Percentiles rank a stretch among this genome's conserved stretches.
phyloP scores from a whole-genome alignment of 306 rosid species.

The Pyrus betulifolia region DNA sequence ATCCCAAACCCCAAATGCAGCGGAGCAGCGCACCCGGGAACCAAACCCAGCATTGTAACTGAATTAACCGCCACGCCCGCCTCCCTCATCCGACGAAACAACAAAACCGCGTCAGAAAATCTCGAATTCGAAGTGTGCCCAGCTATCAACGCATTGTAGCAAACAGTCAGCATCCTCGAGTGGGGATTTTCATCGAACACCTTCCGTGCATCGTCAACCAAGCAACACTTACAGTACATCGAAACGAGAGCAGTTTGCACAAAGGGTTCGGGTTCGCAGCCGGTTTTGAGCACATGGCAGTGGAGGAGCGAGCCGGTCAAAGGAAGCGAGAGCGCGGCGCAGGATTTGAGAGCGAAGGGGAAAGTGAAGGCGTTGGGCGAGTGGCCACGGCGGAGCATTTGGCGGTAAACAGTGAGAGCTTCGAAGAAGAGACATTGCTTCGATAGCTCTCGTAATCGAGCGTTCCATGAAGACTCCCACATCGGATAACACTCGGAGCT shows the following conservation, averaged over 20 bases:
- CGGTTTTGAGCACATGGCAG: constrained; percentile 61
- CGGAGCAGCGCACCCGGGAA: constrained; percentile 44
- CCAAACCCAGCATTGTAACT: constrained; percentile 66
- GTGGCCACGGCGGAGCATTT: constrained; percentile 67
- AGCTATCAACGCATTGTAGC: constrained; percentile 72
- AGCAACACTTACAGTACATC: constrained; percentile 40
- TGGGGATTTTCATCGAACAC: constrained; percentile 59
- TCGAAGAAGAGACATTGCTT: constrained; percentile 50
- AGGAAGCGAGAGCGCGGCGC: constrained; percentile 59
- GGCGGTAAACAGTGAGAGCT: constrained; percentile 55
- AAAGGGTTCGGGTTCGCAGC: constrained; percentile 62
- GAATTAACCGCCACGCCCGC: constrained; percentile 31
- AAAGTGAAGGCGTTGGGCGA: constrained; percentile 70
- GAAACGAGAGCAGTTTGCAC: constrained; percentile 67
- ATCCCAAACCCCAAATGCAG: constrained; percentile 34
- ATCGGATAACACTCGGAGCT: no score
- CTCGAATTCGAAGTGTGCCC: constrained; percentile 47
- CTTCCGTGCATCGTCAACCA: constrained; percentile 37
- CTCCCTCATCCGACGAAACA: constrained; percentile 52
- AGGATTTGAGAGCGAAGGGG: constrained; percentile 79
- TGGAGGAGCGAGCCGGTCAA: constrained; percentile 55
- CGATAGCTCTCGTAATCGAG: constrained; percentile 51
- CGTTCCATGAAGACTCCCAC: constrained; percentile 48
- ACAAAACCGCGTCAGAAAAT: constrained; percentile 27
- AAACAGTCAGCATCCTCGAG: constrained; percentile 33